Conservation (phyloP, 306 rosid genomes). For the Elaeagnus macrophylla region DNA sequence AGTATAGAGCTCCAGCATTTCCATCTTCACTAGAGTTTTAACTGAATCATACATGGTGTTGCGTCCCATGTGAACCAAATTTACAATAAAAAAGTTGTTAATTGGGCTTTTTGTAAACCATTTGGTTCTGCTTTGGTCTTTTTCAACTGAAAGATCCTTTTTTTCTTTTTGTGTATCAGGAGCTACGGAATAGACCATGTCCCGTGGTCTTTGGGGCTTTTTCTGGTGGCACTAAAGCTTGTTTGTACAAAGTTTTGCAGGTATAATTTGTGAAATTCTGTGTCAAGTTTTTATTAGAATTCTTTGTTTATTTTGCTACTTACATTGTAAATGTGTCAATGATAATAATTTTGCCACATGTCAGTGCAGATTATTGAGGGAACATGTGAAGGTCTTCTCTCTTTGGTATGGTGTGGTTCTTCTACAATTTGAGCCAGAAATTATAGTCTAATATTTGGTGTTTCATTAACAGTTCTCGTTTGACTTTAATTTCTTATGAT, state of each 20-base stretch:
- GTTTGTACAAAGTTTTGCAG: constrained; percentile 78
- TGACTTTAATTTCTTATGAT: background rate
- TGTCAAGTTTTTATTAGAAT: constrained; percentile 10
- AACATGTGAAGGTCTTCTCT: constrained; percentile 49
- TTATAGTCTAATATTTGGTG: background rate
- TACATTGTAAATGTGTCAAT: constrained; percentile 1
- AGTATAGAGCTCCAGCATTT: background rate
- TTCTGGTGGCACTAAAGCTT: constrained; percentile 87
- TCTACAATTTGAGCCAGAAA: constrained; percentile 7
- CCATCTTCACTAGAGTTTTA: too few relatives aligned
- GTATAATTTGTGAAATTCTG: constrained; percentile 26
- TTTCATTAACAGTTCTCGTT: background rate
- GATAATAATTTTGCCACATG: constrained; percentile 11
- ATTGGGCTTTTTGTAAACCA: constrained; percentile 3
- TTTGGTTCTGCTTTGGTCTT: constrained; percentile 12
- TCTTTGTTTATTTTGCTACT: constrained; percentile 9
- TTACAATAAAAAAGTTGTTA: background rate
- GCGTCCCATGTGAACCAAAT: background rate
- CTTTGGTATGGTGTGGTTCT: constrained; percentile 42
- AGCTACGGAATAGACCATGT: constrained; percentile 52
- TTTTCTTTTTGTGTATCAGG: constrained; percentile 45
- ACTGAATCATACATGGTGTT: too few relatives aligned
- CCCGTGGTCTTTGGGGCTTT: constrained; percentile 77
- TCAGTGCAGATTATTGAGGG: constrained; percentile 75
- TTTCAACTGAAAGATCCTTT: background rate